Percentiles rank a stretch among this genome's conserved stretches.
Conservation (phyloP, 179 eudicot genomes). For the Corrigiola litoralis region DNA sequence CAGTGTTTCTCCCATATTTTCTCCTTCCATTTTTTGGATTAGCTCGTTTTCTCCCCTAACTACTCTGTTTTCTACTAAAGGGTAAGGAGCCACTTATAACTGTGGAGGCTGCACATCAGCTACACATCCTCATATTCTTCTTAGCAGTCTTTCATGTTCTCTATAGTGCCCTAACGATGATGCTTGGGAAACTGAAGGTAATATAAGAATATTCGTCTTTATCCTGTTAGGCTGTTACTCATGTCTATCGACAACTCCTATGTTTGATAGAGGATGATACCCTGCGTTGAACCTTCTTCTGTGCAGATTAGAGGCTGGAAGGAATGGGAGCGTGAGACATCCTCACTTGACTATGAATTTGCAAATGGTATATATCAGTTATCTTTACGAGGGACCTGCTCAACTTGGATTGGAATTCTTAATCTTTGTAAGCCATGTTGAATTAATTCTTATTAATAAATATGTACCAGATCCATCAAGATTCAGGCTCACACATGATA, state of each 20-base stretch:
- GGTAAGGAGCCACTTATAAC: slow-evolving; percentile 64
- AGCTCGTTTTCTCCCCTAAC: background rate
- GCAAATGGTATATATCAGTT: slow-evolving; percentile 20
- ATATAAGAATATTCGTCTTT: background rate
- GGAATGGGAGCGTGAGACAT: slow-evolving; percentile 41
- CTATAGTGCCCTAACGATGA: slow-evolving; percentile 43
- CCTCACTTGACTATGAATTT: slow-evolving; percentile 25
- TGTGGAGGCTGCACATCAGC: slow-evolving; percentile 69
- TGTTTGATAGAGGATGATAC: no score
- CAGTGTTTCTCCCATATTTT: background rate
- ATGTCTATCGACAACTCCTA: no score
- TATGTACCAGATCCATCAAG: slow-evolving; percentile 55
- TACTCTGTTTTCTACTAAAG: slow-evolving; percentile 24
- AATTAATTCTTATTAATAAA: background rate
- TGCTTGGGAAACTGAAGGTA: slow-evolving; percentile 51
- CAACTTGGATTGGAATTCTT: background rate
- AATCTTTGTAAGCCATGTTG: background rate
- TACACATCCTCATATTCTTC: slow-evolving; percentile 90
- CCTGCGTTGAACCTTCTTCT: background rate
- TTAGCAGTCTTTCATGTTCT: slow-evolving; percentile 61
- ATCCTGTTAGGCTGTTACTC: no score
- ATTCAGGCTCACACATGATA: slow-evolving; percentile 82
- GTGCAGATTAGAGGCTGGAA: slow-evolving; percentile 44
- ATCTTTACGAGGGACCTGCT: background rate
- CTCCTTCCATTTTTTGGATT: background rate